Base-by-base conservation (phyloP, 139 green algal species). In the Desmodesmus armatus region DNA sequence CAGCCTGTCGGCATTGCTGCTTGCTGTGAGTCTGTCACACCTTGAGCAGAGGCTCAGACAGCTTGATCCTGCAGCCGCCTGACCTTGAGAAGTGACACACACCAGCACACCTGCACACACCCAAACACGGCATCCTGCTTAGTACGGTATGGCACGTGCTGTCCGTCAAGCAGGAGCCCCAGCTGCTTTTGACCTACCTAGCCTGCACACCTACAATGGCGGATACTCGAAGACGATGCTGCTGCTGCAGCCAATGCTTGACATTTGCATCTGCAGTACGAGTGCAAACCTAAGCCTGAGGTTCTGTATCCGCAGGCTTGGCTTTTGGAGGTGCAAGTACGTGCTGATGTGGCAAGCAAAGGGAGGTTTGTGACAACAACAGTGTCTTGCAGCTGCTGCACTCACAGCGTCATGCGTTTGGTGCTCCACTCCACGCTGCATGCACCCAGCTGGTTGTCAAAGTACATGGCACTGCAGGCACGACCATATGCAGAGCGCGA, bases 31-130 rank as follows among this genome's bases (percentile, higher is more conserved):
- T n/a, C n/a, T n/a, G 31, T 35, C 53, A 0, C 19, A 90, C 87
- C 82, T 94, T 93, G 21, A 98, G 91, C 55, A 98, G 44, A 0
- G 95, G 95, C 85, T 96, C 87, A 0, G 88, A 95, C 53, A 98
- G 87, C 82, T 88, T 91, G 80, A 98, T 96, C 27, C 80, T 40
- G 67, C 92, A 95, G 62, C 94, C 95, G 67, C 91, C 88, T 0
- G 76, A 75, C 0, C 70, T 78, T 1, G 87, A 51, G 43, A 82
- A 94, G 58, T 89, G 62, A 76, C 94, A 97, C 1, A 91, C 84
- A 13, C 94, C 94, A 5, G 92, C 94, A 88, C 90, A 91, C 7
- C 85, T 90, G 84, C 39, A 40, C 0, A 7, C 3, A n/a, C 40
- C 27, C 41, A 80, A 29, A 21, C 1, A 53, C 47, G 71, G 37